Evolutionary conservation across 2,329 filamentous ascomycete genomes (phyloP), one percentile per base, ranked within the genome.

Genomic region (Taxawa tesnikishii): DNA sequence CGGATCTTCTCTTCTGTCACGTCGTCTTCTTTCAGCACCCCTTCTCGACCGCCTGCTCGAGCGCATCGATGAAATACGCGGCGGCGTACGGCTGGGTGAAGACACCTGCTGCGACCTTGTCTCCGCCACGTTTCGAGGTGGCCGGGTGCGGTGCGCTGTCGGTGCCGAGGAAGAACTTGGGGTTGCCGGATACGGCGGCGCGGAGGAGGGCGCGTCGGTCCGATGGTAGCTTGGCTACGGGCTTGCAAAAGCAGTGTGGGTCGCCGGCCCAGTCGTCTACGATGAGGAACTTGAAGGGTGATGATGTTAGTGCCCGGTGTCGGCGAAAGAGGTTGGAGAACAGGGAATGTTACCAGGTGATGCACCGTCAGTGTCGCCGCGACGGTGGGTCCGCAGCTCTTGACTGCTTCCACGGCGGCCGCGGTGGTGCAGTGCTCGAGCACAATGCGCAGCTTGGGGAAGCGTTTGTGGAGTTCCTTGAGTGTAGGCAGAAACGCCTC

Each of bases 391-490:
- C 84, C 83, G 48, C 84, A 92, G 10, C 71, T 63, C 42, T 70
- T 68, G 21, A 94, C 87, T 1, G 83, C 77, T 40, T 80, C 73
- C 4, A 94, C 65, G 0, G 85, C 87, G 1, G 80, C 83, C 1
- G 75, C 76, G 1, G 84, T 92, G 8, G 84, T 87, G 65, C 83
- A 92, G 60, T 94, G 87, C 62, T 94, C 83, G 28, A 90, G 62
- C 36, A 70, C 61, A 40, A 69, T 68, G 31, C 65, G 70, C 26
- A 92, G 65, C 13, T 68, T 64, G 1, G 88, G 87, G 54, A 92
- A 94, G 15, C 65, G 65, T 14, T 68, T 58, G 48, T 93, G 83
- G 2, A 96, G 69, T 12, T 70, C 68, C 41, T 71, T 64, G 19
- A 94, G 65, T 0, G 79, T 88, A 0, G 87, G 87, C 6, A 96